Percentiles rank a stretch among this genome's conserved stretches.
phyloP scores from a whole-genome alignment of 129 eudicot species.

The Dittrichia graveolens region DNA sequence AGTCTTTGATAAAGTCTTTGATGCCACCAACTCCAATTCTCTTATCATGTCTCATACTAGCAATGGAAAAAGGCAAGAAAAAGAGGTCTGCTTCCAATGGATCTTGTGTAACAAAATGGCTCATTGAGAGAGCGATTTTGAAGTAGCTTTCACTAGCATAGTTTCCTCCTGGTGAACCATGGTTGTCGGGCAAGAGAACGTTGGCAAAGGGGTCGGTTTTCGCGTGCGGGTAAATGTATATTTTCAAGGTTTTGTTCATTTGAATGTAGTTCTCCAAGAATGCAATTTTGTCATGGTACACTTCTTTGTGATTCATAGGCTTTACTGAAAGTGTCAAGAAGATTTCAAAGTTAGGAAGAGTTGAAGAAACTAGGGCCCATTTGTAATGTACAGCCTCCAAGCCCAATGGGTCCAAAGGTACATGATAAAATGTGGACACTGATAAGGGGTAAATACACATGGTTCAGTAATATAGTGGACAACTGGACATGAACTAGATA shows the following conservation, averaged over 20 bases:
- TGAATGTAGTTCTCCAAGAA: constrained; percentile 62
- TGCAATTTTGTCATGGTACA: constrained; percentile 58
- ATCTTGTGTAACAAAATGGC: constrained; percentile 73
- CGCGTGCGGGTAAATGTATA: constrained; percentile 64
- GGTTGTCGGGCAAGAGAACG: constrained; percentile 48
- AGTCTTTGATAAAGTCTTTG: constrained; percentile 48
- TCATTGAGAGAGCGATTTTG: constrained; percentile 60
- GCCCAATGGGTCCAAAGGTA: not conserved
- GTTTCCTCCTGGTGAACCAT: constrained; percentile 66
- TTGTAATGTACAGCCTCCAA: not conserved
- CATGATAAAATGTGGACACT: constrained; percentile 12
- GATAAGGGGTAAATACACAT: not conserved
- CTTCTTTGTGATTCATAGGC: constrained; percentile 30
- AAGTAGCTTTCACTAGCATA: constrained; percentile 91
- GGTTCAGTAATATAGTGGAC: too few relatives aligned
- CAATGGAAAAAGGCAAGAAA: constrained; percentile 85
- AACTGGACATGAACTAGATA: too few relatives aligned
- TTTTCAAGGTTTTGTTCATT: constrained; percentile 67
- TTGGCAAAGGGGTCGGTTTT: constrained; percentile 69
- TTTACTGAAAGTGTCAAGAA: constrained; percentile 31
- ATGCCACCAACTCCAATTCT: constrained; percentile 84
- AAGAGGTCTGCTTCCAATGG: constrained; percentile 77
- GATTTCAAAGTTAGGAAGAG: not conserved
- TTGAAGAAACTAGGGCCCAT: constrained; percentile 17
- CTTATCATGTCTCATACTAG: constrained; percentile 68